Conservation (phyloP, 306 rosid species). For the Corylus avellana region DNA sequence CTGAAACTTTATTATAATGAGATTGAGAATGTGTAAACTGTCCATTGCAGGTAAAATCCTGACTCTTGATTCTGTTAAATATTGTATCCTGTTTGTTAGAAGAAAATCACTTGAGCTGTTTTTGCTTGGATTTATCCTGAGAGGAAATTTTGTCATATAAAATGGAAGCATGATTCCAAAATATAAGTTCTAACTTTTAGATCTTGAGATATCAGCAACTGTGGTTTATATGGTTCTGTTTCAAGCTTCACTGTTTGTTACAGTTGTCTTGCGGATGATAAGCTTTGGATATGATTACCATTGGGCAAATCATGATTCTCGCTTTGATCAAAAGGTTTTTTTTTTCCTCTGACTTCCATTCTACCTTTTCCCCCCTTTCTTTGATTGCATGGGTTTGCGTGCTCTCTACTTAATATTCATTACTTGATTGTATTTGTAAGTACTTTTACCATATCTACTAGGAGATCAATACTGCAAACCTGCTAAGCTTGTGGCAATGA, state of each 20-base stretch:
- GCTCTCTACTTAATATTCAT: background rate
- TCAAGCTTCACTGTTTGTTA: slow-evolving; percentile 39
- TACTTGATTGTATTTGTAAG: background rate
- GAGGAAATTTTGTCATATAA: background rate
- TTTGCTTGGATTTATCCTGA: background rate
- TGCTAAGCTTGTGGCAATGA: slow-evolving; percentile 25
- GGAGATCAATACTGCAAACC: background rate
- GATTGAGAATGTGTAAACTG: background rate
- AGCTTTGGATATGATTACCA: slow-evolving; percentile 93
- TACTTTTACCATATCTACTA: background rate
- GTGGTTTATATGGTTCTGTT: slow-evolving; percentile 14
- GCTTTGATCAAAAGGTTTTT: slow-evolving; percentile 68
- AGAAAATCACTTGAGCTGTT: background rate
- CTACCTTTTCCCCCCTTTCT: slow-evolving; percentile 6
- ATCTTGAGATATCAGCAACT: background rate
- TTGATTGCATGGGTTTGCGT: background rate
- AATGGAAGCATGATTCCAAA: background rate
- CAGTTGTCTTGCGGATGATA: slow-evolving; percentile 95
- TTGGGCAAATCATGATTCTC: slow-evolving; percentile 69
- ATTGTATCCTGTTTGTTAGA: background rate
- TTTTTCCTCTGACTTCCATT: slow-evolving; percentile 18
- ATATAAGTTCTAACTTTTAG: background rate
- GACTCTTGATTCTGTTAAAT: background rate
- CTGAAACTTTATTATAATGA: background rate
- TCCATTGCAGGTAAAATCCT: background rate